A percentile compares a stretch with the other conserved stretches of the same genome.
These are phyloP conservation scores for Venturiaceae sp. DNA, from an alignment of 2,329 filamentous ascomycete genomes.

Conservation along the genomic window DNA sequence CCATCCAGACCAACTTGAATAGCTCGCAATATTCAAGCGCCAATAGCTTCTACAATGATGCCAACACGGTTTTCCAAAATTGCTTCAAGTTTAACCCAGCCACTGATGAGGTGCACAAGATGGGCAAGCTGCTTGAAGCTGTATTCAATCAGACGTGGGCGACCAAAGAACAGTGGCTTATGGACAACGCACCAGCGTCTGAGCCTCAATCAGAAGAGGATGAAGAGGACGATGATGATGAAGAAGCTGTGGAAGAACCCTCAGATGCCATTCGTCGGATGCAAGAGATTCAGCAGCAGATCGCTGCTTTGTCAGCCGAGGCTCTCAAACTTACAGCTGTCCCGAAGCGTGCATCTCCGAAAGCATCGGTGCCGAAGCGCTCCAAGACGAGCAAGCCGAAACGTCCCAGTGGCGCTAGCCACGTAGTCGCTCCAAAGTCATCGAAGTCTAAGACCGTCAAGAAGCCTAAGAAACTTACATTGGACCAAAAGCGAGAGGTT, in stretches of 20 bases:
- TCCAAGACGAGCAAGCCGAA: conserved; percentile 25
- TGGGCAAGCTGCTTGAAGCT: conserved; percentile 63
- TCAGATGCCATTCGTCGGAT: conserved; percentile 31
- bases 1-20: conserved; percentile 69
- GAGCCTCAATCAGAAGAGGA: conserved; percentile 54
- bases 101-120: conserved; percentile 61
- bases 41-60: conserved; percentile 78
- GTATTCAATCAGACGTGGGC: conserved; percentile 68
- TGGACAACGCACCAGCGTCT: conserved; percentile 58
- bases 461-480: conserved; percentile 41
- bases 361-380: conserved; percentile 30
- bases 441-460: conserved; percentile 9
- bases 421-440: conserved; percentile 12
- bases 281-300: conserved; percentile 49
- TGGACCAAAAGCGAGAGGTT: conserved; percentile 83
- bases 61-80: conserved; percentile 77
- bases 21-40: conserved; percentile 69
- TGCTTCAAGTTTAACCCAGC: conserved; percentile 87
- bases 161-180: conserved; percentile 73
- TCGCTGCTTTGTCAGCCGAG: conserved; percentile 62
- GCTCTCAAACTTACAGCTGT: conserved; percentile 7
- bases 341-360: conserved; percentile 45
- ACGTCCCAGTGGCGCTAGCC: not conserved
- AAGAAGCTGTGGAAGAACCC: conserved; percentile 58
- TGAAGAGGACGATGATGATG: conserved; percentile 54